Evolutionary conservation across 176 grass and related monocot genomes (phyloP), one percentile per base, ranked within the genome.

Genomic region (Phyllostachys edulis): DNA sequence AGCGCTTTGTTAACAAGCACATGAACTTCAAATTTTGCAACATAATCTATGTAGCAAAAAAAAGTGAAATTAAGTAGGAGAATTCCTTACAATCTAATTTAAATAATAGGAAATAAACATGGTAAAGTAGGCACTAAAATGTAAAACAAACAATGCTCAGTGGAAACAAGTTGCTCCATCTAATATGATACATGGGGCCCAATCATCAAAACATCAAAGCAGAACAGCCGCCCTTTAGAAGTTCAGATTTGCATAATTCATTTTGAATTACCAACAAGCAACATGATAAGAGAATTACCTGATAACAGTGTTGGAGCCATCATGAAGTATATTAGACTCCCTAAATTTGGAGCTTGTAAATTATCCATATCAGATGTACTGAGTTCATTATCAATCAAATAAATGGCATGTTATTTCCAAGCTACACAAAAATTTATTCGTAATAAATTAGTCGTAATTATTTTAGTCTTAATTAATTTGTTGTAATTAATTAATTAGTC

Each of bases 281-380:
- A 27, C 27, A 60, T 76, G 38, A 67, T 5, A 21, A 65, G 12
- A 75, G 55, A 89, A 80, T 32, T 89, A 98, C 95, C 95, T 98
- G 95, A 59, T 95, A 98, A 88, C 96, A 95, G 85, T 67, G 96
- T 95, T 18, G 96, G 96, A 87, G 96, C 96, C 85, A 98, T 77
- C 81, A 98, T 91, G 80, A 98, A 98, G 85, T 95, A 95, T 80
- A 81, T 46, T 40, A 98, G 86, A 54, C 83, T 90, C 80, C 89
- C 84, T 36, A 95, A 91, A 65, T 81, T 95, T 73, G 90, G 86
- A 76, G 87, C 38, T 84, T 90, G 85, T 87, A 95, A 79, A 90
- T 83, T 81, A 86, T 92, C 86, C 34, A 77, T 38, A 29, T 87
- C 91, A 82, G 67, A 59, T 21, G 63, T 56, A 66, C 69, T 92